phyloP scores from a whole-genome alignment of 2,329 filamentous ascomycete genomes.

The Fusarium lyarnte region DNA sequence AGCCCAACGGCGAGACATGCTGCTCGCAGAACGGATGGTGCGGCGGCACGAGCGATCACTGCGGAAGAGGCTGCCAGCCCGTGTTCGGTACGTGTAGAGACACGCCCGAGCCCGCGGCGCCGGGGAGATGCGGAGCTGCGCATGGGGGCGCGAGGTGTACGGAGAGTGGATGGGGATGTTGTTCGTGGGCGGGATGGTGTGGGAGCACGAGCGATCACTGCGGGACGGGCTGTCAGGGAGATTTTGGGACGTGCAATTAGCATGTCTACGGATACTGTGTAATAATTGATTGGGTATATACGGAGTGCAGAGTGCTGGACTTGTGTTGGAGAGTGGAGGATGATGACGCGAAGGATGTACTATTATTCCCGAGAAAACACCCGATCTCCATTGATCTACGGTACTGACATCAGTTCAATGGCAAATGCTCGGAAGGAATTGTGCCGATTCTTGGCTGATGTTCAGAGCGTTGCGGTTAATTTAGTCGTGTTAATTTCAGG shows the following conservation, averaged over 20 bases:
- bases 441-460: not conserved
- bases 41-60: slow-evolving; percentile 53
- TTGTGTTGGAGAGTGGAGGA: not conserved
- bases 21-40: slow-evolving; percentile 46
- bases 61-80: slow-evolving; percentile 52
- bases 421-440: slow-evolving; percentile 1
- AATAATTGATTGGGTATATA: not conserved
- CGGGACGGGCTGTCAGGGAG: slow-evolving; percentile 50
- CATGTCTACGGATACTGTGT: not conserved
- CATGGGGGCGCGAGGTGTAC: slow-evolving; percentile 40
- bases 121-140: slow-evolving; percentile 43
- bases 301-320: not conserved
- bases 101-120: slow-evolving; percentile 19
- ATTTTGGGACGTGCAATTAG: slow-evolving; percentile 42
- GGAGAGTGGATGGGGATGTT: slow-evolving; percentile 42
- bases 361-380: not conserved
- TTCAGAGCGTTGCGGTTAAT: not conserved
- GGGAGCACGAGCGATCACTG: slow-evolving; percentile 54
- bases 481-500: slow-evolving; percentile 15
- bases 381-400: not conserved
- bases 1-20: slow-evolving; percentile 32
- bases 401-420: not conserved
- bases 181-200: slow-evolving; percentile 48
- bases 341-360: slow-evolving; percentile 1
- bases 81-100: slow-evolving; percentile 43